A percentile compares a stretch with the other conserved stretches of the same genome.
These are phyloP conservation scores for Rhodotorula glutinis DNA, from an alignment of 1,284 basidiomycete genomes.

Conservation along the genomic window DNA sequence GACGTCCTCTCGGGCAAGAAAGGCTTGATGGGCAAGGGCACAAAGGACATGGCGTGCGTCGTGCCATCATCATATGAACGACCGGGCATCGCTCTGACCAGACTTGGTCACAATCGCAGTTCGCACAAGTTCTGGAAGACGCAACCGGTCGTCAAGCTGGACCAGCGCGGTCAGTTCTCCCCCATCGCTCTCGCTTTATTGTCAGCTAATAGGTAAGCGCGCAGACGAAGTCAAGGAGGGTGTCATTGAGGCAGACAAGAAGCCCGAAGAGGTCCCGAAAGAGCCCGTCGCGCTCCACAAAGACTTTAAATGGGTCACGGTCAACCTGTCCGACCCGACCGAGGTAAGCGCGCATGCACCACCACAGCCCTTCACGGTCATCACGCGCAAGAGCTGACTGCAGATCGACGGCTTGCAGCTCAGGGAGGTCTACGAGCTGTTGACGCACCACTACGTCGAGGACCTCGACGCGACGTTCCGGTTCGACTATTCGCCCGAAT, in stretches of 20 bases:
- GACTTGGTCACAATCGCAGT: too few species aligned
- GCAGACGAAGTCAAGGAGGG: conserved; percentile 65
- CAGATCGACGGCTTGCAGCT: conserved; percentile 45
- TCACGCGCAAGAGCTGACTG: neutral
- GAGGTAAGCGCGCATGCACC: conserved; percentile 53
- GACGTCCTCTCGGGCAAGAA: conserved; percentile 27
- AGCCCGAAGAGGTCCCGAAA: conserved; percentile 73
- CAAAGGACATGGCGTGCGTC: conserved; percentile 33
- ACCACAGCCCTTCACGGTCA: too few species aligned
- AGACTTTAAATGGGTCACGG: conserved; percentile 86
- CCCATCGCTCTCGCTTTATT: neutral
- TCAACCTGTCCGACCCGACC: conserved; percentile 74
- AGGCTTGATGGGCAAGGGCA: conserved; percentile 38
- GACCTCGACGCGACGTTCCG: conserved; percentile 93
- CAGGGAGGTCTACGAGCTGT: conserved; percentile 86
- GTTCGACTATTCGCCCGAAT: conserved; percentile 93
- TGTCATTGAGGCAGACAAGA: conserved; percentile 78
- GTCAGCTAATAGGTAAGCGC: too few species aligned
- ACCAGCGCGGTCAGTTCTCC: conserved; percentile 48
- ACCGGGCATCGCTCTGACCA: too few species aligned
- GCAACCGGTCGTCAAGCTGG: conserved; percentile 87
- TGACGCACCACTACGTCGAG: conserved; percentile 94
- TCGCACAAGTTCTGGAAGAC: conserved; percentile 90
- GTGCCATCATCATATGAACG: too few species aligned
- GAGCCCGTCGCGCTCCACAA: conserved; percentile 83